Evolutionary conservation across 805 yeast genomes (phyloP).

Genomic region (Ogataea paraovalis): DNA sequence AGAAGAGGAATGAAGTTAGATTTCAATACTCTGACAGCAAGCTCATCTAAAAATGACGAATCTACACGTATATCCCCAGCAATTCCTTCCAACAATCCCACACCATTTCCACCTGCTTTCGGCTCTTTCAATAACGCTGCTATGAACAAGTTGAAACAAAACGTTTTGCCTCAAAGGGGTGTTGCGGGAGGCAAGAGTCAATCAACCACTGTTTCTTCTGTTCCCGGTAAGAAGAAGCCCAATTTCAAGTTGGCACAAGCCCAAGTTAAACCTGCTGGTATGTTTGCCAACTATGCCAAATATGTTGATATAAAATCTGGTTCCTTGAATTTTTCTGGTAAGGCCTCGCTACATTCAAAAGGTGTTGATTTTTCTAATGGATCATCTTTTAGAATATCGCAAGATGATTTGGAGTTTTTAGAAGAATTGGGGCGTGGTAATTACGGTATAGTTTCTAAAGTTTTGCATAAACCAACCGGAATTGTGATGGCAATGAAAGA

Average conservation of each 20-base stretch:
- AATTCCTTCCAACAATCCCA: background rate
- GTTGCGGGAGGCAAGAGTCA: constrained; percentile 2
- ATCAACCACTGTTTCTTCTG: constrained; percentile 20
- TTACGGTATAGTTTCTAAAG: constrained; percentile 94
- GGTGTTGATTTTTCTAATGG: constrained; percentile 93
- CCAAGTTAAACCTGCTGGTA: constrained; percentile 43
- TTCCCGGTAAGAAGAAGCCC: constrained; percentile 18
- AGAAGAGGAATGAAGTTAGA: constrained; percentile 53
- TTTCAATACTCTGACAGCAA: constrained; percentile 18
- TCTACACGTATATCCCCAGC: background rate
- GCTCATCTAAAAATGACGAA: background rate
- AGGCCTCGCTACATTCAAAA: constrained; percentile 84
- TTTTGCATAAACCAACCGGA: constrained; percentile 87
- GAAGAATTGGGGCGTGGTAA: constrained; percentile 94
- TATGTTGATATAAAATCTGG: constrained; percentile 92
- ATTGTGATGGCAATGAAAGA: constrained; percentile 97
- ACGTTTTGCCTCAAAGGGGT: constrained; percentile 24
- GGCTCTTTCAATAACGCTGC: constrained; percentile 3
- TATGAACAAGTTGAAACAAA: constrained; percentile 18
- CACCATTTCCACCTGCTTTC: background rate
- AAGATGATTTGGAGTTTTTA: constrained; percentile 76
- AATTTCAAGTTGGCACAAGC: constrained; percentile 23
- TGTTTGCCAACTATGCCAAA: constrained; percentile 80
- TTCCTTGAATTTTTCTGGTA: constrained; percentile 85
- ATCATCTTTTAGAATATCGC: constrained; percentile 76